Base-by-base conservation (phyloP, 1,284 basidiomycete species). In the Cryptococcus sp. region DNA sequence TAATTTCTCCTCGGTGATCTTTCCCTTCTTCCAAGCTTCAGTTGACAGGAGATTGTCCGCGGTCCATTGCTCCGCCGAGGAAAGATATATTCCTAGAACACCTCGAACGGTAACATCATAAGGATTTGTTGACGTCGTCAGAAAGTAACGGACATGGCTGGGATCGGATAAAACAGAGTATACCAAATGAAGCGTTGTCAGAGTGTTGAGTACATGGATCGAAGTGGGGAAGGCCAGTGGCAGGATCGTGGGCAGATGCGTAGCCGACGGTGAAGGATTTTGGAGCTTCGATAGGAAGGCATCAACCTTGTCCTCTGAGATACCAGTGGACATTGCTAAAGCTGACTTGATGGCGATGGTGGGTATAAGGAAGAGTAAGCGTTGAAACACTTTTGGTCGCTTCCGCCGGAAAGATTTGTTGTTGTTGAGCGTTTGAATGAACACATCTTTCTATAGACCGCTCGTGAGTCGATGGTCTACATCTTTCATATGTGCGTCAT, bases 171-270 rank as follows among this genome's bases (percentile, higher is more conserved):
- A 58, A 6, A 52, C 37, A 4, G 53, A 33, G 48, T 57, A 33
- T 8, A 65, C 47, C 15, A 70, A 53, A 50, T 70, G 68, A 15
- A 70, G 58, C 13, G 58, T 55, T 14, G 62, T 51, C 34, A 70
- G 59, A 36, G 65, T 49, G 62, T 72, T 72, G 65, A 66, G 50
- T 14, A 56, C 49, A 52, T 72, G 70, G 3, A 67, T 51, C 13
- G 60, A 57, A 23, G 68, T 53, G 0, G 70, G 68, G 57, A 69
- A 67, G 13, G 68, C 56, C 4, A 72, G 61, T 4, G 70, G 70
- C 4, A 72, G 58, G 13, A 56, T 51, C 11, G 58, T 62, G 4
- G 70, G 70, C 8, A 69, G 62, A 51, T 67, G 57, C 0, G 66
- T 58, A 11, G 30, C 10, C 23, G 32, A 30, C 10, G 44, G 13